Evolutionary conservation across 257 asterid species (phyloP).

Genomic region (Solanum virginianum): DNA sequence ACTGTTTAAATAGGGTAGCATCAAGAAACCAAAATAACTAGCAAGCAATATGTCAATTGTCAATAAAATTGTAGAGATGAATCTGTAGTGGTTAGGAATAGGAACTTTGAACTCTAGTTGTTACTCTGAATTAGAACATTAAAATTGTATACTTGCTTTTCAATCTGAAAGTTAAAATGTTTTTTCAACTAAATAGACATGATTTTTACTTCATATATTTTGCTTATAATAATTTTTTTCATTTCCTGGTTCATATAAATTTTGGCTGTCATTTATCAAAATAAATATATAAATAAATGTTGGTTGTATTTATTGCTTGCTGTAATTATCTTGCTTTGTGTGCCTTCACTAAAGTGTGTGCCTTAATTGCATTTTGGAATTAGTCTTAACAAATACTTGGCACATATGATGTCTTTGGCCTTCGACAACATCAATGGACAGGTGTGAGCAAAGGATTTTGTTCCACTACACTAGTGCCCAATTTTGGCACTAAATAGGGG

Average conservation of each 20-base stretch:
- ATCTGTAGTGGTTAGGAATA: background rate
- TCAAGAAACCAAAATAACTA: too few species aligned
- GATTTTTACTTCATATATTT: too few species aligned
- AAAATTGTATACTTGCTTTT: background rate
- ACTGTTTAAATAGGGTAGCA: too few species aligned
- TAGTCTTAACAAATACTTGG: background rate
- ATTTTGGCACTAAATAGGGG: background rate
- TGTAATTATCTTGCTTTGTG: background rate
- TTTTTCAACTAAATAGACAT: too few species aligned
- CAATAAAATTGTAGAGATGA: too few species aligned
- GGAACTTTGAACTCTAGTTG: background rate
- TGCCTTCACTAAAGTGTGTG: background rate
- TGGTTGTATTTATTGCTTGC: background rate
- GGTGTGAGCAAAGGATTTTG: background rate
- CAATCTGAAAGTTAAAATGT: too few species aligned
- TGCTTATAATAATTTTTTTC: too few species aligned
- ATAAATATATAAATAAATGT: too few species aligned
- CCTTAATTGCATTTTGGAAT: background rate
- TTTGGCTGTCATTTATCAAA: background rate
- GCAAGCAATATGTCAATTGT: background rate
- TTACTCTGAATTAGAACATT: background rate
- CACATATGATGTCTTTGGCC: background rate
- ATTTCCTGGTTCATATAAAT: background rate
- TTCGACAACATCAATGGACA: background rate
- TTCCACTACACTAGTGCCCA: background rate